phyloP scores from a whole-genome alignment of 1,284 basidiomycete genomes.

The Pisolithus thermaeus region DNA sequence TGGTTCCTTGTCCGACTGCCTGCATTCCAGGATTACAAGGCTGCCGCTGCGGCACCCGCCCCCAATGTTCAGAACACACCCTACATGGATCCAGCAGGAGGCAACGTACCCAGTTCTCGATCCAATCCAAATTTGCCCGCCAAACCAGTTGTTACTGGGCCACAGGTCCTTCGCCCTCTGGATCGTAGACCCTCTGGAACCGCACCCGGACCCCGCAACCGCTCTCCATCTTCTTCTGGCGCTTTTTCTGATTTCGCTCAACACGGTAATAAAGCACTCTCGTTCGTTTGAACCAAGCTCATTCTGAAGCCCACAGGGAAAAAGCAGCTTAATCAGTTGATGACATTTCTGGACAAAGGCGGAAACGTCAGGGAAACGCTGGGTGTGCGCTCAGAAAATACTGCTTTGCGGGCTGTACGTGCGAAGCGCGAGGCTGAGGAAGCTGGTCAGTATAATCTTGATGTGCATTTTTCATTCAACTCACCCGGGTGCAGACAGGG shows the following conservation, averaged over 20 bases:
- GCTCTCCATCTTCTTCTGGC: slow-evolving; percentile 61
- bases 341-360: slow-evolving; percentile 70
- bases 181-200: slow-evolving; percentile 68
- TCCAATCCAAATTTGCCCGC: slow-evolving; percentile 30
- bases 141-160: slow-evolving; percentile 49
- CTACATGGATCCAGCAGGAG: slow-evolving; percentile 12
- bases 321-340: slow-evolving; percentile 70
- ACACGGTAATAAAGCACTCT: slow-evolving; percentile 44
- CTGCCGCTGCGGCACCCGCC: slow-evolving; percentile 37
- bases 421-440: slow-evolving; percentile 89
- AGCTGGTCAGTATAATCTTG: slow-evolving; percentile 53
- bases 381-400: slow-evolving; percentile 52
- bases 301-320: slow-evolving; percentile 45
- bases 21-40: slow-evolving; percentile 53
- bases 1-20: background rate
- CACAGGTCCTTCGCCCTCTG: slow-evolving; percentile 65
- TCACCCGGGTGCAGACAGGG: slow-evolving; percentile 60
- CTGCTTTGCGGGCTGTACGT: slow-evolving; percentile 67
- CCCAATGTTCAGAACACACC: slow-evolving; percentile 18
- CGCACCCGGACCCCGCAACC: slow-evolving; percentile 49
- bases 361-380: slow-evolving; percentile 52
- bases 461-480: background rate
- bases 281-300: background rate
- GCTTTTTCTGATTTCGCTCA: slow-evolving; percentile 73
- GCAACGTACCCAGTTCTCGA: slow-evolving; percentile 29